Conservation (phyloP, 768 basidiomycete species). For the Mycena sanguinolenta region DNA sequence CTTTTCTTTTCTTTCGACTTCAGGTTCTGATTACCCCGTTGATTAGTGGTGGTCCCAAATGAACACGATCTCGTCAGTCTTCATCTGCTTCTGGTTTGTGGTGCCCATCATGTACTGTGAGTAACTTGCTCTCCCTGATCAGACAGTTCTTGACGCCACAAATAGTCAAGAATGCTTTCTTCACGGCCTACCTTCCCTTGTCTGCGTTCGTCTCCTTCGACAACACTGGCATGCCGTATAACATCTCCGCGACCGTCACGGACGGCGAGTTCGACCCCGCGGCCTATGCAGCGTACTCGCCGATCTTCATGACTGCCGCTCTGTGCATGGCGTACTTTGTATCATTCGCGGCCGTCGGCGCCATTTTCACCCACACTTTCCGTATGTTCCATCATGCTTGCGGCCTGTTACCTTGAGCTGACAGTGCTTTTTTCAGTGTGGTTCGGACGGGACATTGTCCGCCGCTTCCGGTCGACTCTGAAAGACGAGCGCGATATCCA, state of each 20-base stretch:
- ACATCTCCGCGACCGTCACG: constrained; percentile 70
- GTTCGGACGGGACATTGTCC: constrained; percentile 84
- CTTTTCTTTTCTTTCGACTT: constrained; percentile 13
- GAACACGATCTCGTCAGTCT: constrained; percentile 74
- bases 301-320: constrained; percentile 79
- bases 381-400: constrained; percentile 58
- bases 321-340: constrained; percentile 79
- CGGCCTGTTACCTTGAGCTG: constrained; percentile 5
- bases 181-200: constrained; percentile 38
- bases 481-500: constrained; percentile 88
- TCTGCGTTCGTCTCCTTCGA: constrained; percentile 78
- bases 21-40: background rate
- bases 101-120: constrained; percentile 80
- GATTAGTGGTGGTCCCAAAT: constrained; percentile 87
- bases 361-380: constrained; percentile 84
- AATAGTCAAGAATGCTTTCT: constrained; percentile 79
- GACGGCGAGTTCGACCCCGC: constrained; percentile 72
- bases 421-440: constrained; percentile 66
- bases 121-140: constrained; percentile 41
- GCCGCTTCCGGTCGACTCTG: constrained; percentile 75
- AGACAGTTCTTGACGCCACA: constrained; percentile 19
- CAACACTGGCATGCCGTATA: constrained; percentile 79
- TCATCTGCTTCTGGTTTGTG: constrained; percentile 83
- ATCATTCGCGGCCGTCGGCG: constrained; percentile 80
- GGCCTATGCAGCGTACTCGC: constrained; percentile 84